Conservation (phyloP, 2,329 filamentous ascomycete species). For the Pseudogymnoascus sp. region DNA sequence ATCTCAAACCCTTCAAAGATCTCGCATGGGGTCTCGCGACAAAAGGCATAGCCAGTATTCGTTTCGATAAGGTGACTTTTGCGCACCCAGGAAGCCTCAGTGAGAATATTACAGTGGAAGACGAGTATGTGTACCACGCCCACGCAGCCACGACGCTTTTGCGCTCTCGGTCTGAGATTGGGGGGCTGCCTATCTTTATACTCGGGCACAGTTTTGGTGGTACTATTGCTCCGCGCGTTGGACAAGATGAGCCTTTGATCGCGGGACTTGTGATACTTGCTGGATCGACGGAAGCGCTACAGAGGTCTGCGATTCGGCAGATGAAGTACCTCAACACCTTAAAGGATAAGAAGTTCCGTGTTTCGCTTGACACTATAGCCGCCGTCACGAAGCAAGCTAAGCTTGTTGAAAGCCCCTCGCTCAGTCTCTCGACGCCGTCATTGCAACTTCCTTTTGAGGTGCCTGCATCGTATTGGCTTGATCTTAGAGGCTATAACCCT, state of each 20-base stretch:
- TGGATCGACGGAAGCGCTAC: not conserved
- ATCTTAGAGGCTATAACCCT: not conserved
- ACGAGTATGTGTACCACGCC: not conserved
- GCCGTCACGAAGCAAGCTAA: not conserved
- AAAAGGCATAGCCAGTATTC: not conserved
- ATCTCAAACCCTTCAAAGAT: not conserved
- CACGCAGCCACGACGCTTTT: not conserved
- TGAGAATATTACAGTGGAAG: not conserved
- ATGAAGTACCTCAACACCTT: not conserved
- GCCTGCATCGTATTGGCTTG: conserved; percentile 3
- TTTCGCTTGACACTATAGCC: not conserved
- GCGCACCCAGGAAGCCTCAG: not conserved
- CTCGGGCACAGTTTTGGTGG: not conserved
- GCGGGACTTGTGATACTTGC: not conserved
- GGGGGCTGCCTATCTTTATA: not conserved
- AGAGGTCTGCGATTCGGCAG: not conserved
- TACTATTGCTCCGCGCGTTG: not conserved
- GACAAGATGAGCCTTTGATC: not conserved
- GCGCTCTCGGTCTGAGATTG: not conserved
- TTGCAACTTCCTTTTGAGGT: not conserved
- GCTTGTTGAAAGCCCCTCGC: not conserved
- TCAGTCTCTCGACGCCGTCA: not conserved
- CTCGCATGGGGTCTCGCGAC: not conserved
- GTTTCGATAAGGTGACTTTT: not conserved
- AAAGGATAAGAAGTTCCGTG: not conserved